Evolutionary conservation across 768 basidiomycete species (phyloP).

Genomic region (Xanthoconium stramineum): DNA sequence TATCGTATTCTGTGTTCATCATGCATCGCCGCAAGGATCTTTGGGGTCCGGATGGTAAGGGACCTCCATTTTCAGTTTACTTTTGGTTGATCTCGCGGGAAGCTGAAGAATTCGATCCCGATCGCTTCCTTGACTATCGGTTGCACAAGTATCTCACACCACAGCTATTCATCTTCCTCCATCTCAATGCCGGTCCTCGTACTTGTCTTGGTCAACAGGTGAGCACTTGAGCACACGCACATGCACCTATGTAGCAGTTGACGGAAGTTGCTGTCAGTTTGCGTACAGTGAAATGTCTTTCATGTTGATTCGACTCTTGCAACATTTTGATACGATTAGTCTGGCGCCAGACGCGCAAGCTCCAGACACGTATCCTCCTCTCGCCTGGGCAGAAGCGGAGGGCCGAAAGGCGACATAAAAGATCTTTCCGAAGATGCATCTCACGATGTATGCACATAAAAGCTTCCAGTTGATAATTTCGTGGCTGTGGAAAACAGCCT

Average conservation of each 20-base stretch:
- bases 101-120: conserved; percentile 70
- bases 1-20: conserved; percentile 53
- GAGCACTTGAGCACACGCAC: not conserved
- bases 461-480: conserved; percentile 2
- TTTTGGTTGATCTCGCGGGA: not conserved
- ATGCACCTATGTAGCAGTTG: not conserved
- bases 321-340: conserved; percentile 48
- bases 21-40: conserved; percentile 66
- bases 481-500: too few relatives aligned
- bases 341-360: conserved; percentile 47
- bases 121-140: conserved; percentile 65
- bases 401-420: conserved; percentile 52
- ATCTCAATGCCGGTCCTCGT: conserved; percentile 54
- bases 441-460: conserved; percentile 54
- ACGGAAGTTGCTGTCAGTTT: conserved; percentile 32
- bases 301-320: conserved; percentile 60
- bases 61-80: not conserved
- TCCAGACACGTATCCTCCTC: conserved; percentile 43
- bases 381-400: conserved; percentile 40
- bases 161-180: conserved; percentile 69
- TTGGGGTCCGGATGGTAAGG: conserved; percentile 68
- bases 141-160: conserved; percentile 58
- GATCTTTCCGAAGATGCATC: conserved; percentile 48
- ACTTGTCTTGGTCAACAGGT: conserved; percentile 58
- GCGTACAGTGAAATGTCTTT: conserved; percentile 62